Evolutionary conservation across 2,329 filamentous ascomycete species (phyloP), one percentile per base, ranked within the genome.

Genomic region (Hypocrella siamensis): DNA sequence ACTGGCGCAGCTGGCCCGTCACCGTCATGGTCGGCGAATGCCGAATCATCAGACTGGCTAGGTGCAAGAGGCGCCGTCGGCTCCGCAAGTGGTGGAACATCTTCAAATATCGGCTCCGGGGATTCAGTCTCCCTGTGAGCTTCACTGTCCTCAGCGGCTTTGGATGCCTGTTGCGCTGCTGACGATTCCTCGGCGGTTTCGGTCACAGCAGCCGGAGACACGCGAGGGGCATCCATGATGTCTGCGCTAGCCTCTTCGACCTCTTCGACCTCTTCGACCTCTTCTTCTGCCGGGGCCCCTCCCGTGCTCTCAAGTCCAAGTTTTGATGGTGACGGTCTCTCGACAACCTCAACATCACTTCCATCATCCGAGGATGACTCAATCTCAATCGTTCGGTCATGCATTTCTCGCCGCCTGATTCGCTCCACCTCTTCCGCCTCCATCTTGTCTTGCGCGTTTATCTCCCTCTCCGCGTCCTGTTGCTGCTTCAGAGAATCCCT

Each of bases 381-480:
- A 24, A 83, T 69, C 37, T 73, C 62, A 31, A 82, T 67, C 9
- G 76, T 52, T 1, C 63, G 63, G 28, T 67, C 53, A 30, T 63
- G 51, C 32, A 55, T 53, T 29, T 57, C 55, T 16, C 47, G 51
- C 17, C 46, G 54, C 28, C 65, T 57, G 11, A 59, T 51, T 12
- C 60, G 58, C 26, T 71, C 59, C 30, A 74, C 67, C 41, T 74
- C 70, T 28, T 64, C 54, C 0, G 72, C 65, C 35, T 63, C 60
- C 31, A 69, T 62, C 17, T 65, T 55, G 42, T 79, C 70, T 35
- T 77, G 68, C 15, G 76, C 75, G 34, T 78, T 73, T 35, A 79
- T 71, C 35, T 71, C 65, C 15, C 57, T 54, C 30, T 77, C 70
- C 30, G 51, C 61, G 43, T 57, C 67, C 40, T 56, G 66, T 53